These are phyloP conservation scores for Sesbania bispinosa DNA, from an alignment of 306 rosid genomes.

Conservation along the genomic window DNA sequence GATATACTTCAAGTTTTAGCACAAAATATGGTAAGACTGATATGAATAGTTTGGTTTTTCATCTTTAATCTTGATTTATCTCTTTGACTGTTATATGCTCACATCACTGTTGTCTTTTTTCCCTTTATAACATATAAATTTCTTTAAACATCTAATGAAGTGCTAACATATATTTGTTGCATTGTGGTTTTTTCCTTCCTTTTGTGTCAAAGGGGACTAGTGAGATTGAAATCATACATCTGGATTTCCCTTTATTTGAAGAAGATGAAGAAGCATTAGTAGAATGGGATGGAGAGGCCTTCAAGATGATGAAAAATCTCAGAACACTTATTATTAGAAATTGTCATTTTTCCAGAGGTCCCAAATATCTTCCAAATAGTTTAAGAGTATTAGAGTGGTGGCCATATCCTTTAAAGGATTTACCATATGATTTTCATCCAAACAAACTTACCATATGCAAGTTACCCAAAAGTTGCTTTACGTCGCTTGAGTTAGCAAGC, in stretches of 20 bases:
- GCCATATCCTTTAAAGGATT: background rate
- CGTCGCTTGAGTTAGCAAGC: background rate
- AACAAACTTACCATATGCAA: background rate
- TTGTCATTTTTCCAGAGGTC: background rate
- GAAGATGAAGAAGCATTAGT: background rate
- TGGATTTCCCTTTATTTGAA: background rate
- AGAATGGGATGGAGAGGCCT: slow-evolving; percentile 15
- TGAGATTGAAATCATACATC: background rate
- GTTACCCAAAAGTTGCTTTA: background rate
- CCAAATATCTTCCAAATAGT: slow-evolving; percentile 11
- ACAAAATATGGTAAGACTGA: background rate
- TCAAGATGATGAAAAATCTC: slow-evolving; percentile 13
- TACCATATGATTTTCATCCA: background rate
- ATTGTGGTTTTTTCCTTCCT: background rate
- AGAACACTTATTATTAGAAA: background rate
- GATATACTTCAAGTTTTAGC: background rate
- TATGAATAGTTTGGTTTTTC: background rate
- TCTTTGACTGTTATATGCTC: background rate
- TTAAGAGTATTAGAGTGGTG: slow-evolving; percentile 8
- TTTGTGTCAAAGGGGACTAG: background rate
- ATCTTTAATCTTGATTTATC: background rate
- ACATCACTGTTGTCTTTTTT: background rate
- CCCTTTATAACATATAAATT: background rate
- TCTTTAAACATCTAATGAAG: background rate
- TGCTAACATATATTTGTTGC: background rate